Conservation (phyloP, 140 eudicot species). For the Cichorium intybus region DNA sequence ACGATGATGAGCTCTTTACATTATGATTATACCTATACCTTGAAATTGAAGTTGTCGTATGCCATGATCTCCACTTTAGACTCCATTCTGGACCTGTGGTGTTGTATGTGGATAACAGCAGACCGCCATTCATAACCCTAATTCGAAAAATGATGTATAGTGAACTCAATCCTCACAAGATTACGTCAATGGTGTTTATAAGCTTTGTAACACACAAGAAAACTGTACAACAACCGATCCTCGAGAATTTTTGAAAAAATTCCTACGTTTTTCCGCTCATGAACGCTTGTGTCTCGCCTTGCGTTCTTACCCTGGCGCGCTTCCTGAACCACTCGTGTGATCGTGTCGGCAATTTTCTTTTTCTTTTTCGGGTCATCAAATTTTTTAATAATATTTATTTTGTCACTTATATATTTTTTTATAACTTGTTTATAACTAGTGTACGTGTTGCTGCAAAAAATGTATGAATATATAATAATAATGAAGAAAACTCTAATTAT, state of each 20-base stretch:
- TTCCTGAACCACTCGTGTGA: neutral
- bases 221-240: neutral
- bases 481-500: no score
- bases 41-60: conserved; percentile 6
- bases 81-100: conserved; percentile 12
- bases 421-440: no score
- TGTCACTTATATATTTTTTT: no score
- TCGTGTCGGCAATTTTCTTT: no score
- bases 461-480: no score
- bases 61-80: neutral
- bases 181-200: neutral
- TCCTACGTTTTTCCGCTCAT: neutral
- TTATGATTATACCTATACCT: neutral
- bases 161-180: neutral
- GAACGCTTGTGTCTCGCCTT: neutral
- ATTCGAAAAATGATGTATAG: neutral
- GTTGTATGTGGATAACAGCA: conserved; percentile 23
- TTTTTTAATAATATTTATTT: no score
- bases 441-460: no score
- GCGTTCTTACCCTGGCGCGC: neutral
- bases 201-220: neutral
- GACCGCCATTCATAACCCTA: conserved; percentile 26
- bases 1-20: conserved; percentile 14
- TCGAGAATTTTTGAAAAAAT: neutral
- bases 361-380: no score